These are phyloP conservation scores for Talaromyces sp. DNA, from an alignment of 2,329 filamentous ascomycete genomes.

Conservation along the genomic window DNA sequence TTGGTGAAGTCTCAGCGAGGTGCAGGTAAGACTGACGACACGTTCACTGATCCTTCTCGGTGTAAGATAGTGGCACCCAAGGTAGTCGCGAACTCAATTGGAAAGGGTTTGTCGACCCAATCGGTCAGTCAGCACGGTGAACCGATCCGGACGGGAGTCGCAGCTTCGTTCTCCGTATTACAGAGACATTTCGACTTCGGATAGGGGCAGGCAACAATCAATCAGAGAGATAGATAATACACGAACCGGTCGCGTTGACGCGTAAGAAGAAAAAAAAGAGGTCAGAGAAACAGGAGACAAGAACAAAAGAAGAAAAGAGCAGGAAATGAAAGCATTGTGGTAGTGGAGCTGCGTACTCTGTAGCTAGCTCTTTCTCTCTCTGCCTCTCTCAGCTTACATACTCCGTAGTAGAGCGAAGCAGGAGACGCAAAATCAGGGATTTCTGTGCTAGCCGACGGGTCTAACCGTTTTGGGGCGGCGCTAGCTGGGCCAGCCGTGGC, in stretches of 20 bases:
- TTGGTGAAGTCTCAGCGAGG: background rate
- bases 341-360: background rate
- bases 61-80: background rate
- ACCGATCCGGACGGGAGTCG: background rate
- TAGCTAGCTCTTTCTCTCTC: background rate
- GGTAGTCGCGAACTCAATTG: background rate
- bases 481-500: conserved; percentile 1
- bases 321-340: conserved; percentile 1
- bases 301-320: background rate
- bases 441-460: background rate
- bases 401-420: no score
- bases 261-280: background rate
- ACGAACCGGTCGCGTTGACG: conserved; percentile 12
- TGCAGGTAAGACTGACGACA: conserved; percentile 13
- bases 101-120: background rate
- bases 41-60: background rate
- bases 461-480: background rate
- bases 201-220: background rate
- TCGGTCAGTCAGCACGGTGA: background rate
- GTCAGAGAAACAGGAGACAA: background rate
- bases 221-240: background rate
- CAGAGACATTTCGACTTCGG: background rate
- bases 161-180: background rate
- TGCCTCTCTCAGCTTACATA: background rate
- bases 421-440: conserved; percentile 7